Evolutionary conservation across 225 moss, liverwort and hornwort species (phyloP).

Genomic region (Polytrichum commune): DNA sequence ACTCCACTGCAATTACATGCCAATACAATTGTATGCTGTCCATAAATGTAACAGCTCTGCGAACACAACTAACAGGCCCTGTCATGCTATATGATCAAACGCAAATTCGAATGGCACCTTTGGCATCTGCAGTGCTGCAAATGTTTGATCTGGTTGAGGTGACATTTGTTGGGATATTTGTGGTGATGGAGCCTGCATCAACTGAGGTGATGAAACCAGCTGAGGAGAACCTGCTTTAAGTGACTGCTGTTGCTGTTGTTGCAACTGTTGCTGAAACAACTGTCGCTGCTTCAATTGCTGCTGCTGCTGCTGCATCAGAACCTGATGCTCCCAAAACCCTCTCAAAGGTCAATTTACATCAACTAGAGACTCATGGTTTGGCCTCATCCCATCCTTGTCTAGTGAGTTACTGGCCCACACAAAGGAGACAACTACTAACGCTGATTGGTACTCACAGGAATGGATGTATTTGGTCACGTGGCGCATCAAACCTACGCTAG

Average conservation of each 20-base stretch:
- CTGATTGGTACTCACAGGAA: no score
- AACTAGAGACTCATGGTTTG: no score
- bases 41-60: no score
- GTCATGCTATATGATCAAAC: background rate
- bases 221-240: conserved; percentile 79
- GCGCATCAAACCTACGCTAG: no score
- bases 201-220: conserved; percentile 87
- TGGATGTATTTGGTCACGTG: no score
- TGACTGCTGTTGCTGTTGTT: conserved; percentile 43
- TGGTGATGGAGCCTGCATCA: conserved; percentile 85
- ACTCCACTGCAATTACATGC: no score
- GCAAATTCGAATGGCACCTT: conserved; percentile 37
- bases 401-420: no score
- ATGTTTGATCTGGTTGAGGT: conserved; percentile 79
- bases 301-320: conserved; percentile 69
- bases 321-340: conserved; percentile 21
- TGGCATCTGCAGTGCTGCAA: conserved; percentile 64
- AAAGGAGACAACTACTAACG: no score
- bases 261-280: conserved; percentile 25
- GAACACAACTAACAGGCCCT: no score
- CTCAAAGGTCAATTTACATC: no score
- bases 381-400: no score
- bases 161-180: conserved; percentile 90
- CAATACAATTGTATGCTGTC: no score
- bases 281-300: conserved; percentile 55